Percentiles rank a stretch among this genome's conserved stretches.
Evolutionary conservation across 1,284 basidiomycete species (phyloP).

Genomic region (Trichosporon sp.): DNA sequence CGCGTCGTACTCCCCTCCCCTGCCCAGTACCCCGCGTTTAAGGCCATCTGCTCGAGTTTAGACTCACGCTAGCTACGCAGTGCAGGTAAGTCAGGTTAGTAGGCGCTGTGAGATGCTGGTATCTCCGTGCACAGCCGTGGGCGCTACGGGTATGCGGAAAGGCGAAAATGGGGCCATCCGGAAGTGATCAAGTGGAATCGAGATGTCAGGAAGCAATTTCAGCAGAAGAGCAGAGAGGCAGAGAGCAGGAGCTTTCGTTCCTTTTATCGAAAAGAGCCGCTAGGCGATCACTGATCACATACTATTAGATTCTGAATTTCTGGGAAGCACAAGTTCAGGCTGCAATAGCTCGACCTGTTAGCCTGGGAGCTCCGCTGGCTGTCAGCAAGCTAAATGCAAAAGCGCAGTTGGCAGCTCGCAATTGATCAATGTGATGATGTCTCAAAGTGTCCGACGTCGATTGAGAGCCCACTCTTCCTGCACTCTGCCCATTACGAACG

Average conservation of each 20-base stretch:
- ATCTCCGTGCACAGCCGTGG: not conserved
- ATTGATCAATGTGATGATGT: not conserved
- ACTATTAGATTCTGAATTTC: not conserved
- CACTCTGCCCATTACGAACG: not conserved
- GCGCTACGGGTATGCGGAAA: not conserved
- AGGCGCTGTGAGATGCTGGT: not conserved
- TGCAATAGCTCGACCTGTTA: not conserved
- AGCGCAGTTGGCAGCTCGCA: not conserved
- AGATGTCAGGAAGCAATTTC: not conserved
- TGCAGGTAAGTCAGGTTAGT: not conserved
- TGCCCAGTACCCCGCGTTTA: not conserved
- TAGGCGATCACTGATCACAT: not conserved
- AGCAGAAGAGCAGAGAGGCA: not conserved
- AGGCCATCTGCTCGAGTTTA: not conserved
- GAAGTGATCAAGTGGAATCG: not conserved
- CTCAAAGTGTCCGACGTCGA: not conserved
- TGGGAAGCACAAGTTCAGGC: not conserved
- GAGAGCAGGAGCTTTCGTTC: not conserved
- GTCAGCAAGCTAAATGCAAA: not conserved
- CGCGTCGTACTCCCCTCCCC: not conserved
- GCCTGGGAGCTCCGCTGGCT: not conserved
- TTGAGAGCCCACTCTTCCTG: constrained; percentile 1
- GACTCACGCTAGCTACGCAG: not conserved
- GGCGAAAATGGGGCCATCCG: not conserved
- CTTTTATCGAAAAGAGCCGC: not conserved